Percentiles rank a stretch among this genome's conserved stretches.
Conservation (phyloP, 1,284 basidiomycete species). For the Clitocybe nebularis region DNA sequence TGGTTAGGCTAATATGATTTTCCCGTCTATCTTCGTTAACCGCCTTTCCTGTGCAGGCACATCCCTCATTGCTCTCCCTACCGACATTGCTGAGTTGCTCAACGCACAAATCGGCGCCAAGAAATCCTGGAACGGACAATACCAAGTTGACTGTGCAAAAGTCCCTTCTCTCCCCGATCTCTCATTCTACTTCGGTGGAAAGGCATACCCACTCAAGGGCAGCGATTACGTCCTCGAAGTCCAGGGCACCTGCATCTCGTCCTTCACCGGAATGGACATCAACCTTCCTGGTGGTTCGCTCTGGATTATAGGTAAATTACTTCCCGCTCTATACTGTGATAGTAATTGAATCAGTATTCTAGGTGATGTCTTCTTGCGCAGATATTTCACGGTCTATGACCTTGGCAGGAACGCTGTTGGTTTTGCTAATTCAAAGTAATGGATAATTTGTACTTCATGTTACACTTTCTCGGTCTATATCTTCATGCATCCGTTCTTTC, state of each 20-base stretch:
- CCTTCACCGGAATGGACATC: constrained; percentile 93
- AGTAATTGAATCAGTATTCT: constrained; percentile 11
- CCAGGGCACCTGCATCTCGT: constrained; percentile 89
- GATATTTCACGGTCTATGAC: constrained; percentile 95
- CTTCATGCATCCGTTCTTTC: no score
- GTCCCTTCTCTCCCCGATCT: constrained; percentile 86
- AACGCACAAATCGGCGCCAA: constrained; percentile 94
- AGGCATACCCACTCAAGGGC: constrained; percentile 77
- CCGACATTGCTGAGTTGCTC: constrained; percentile 96
- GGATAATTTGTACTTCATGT: no score
- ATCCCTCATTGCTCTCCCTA: constrained; percentile 87
- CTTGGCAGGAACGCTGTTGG: constrained; percentile 83
- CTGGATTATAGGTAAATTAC: constrained; percentile 87
- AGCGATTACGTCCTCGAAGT: constrained; percentile 88
- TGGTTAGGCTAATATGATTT: constrained; percentile 41
- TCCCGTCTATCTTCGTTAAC: not conserved
- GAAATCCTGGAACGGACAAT: constrained; percentile 94
- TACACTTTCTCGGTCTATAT: no score
- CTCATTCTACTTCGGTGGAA: constrained; percentile 80
- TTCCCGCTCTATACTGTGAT: not conserved
- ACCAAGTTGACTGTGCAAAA: constrained; percentile 86
- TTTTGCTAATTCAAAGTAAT: constrained; percentile 54
- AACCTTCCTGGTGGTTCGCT: constrained; percentile 83
- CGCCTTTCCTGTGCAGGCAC: constrained; percentile 51
- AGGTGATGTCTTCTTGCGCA: constrained; percentile 85